A percentile compares a stretch with the other conserved stretches of the same genome.
Evolutionary conservation across 73 alveolate species (phyloP).

Genomic region (Uronychia binucleata): DNA sequence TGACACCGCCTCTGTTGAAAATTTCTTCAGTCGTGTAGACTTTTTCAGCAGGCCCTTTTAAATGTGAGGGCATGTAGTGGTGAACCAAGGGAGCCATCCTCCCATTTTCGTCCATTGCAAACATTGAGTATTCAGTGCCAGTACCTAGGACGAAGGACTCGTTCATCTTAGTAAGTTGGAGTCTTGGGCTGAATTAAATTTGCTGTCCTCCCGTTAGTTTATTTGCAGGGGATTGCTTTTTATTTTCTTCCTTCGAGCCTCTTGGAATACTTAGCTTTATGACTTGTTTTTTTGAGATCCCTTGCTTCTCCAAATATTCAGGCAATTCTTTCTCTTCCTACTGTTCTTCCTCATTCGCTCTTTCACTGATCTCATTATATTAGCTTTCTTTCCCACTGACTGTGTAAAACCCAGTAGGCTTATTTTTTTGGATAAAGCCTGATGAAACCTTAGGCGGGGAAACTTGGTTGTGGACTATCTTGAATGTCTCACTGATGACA

Average conservation of each 20-base stretch:
- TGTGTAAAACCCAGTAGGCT: not conserved
- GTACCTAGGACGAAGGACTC: not conserved
- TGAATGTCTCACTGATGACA: constrained; percentile 36
- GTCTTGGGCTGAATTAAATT: too few relatives aligned
- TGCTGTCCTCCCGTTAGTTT: too few relatives aligned
- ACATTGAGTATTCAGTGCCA: not conserved
- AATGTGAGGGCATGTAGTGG: too few relatives aligned
- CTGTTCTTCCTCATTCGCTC: not conserved
- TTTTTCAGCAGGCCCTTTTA: too few relatives aligned
- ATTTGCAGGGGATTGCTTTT: too few relatives aligned
- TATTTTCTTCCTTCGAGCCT: not conserved
- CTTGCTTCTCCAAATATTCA: not conserved
- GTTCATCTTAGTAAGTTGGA: not conserved
- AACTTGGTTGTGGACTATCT: constrained; percentile 36
- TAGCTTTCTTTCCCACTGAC: too few relatives aligned
- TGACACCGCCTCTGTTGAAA: too few relatives aligned
- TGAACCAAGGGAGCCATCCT: not conserved
- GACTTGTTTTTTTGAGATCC: not conserved
- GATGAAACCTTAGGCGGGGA: not conserved
- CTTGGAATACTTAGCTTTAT: not conserved
- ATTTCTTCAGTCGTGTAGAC: too few relatives aligned
- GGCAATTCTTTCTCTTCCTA: not conserved
- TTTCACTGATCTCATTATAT: not conserved
- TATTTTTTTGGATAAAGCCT: not conserved
- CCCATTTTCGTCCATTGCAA: not conserved